These are phyloP conservation scores for Scheffersomyces lignicola DNA, from an alignment of 1,139 yeast genomes.

Conservation along the genomic window DNA sequence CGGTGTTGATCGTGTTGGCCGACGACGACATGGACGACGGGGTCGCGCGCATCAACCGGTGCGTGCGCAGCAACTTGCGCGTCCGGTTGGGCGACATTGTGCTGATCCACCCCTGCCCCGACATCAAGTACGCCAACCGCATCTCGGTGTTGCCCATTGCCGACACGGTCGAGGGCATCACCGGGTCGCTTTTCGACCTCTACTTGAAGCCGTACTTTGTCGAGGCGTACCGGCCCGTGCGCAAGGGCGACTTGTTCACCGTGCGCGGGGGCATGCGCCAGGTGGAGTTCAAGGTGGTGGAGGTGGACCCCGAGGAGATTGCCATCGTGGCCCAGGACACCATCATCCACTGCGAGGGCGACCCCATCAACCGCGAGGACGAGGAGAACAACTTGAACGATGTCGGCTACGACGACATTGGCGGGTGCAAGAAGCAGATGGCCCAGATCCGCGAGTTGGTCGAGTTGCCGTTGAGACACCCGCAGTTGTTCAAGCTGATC, in stretches of 20 bases:
- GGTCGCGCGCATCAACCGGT: slow-evolving; percentile 89
- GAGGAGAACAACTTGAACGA: slow-evolving; percentile 95
- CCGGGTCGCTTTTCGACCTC: slow-evolving; percentile 96
- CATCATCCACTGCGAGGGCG: slow-evolving; percentile 97
- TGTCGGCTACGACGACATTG: slow-evolving; percentile 98
- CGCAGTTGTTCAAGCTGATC: slow-evolving; percentile 92
- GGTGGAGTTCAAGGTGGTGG: slow-evolving; percentile 97
- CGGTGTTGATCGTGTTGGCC: slow-evolving; percentile 93
- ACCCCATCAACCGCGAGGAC: slow-evolving; percentile 97
- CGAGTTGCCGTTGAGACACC: slow-evolving; percentile 94
- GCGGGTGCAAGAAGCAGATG: slow-evolving; percentile 98
- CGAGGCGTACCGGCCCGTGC: slow-evolving; percentile 97
- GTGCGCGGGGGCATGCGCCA: slow-evolving; percentile 99
- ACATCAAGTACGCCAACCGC: slow-evolving; percentile 90
- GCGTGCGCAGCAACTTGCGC: slow-evolving; percentile 91
- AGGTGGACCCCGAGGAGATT: slow-evolving; percentile 94
- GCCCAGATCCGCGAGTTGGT: slow-evolving; percentile 97
- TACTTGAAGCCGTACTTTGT: slow-evolving; percentile 97
- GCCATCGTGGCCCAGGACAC: slow-evolving; percentile 99
- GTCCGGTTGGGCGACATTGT: slow-evolving; percentile 93
- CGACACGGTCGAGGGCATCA: slow-evolving; percentile 96
- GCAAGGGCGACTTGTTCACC: slow-evolving; percentile 94
- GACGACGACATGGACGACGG: slow-evolving; percentile 98
- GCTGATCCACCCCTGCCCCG: slow-evolving; percentile 94
- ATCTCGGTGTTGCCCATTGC: slow-evolving; percentile 97